These are phyloP conservation scores for Raddia guianensis DNA, from an alignment of 176 grass and related monocot genomes.

Conservation along the genomic window DNA sequence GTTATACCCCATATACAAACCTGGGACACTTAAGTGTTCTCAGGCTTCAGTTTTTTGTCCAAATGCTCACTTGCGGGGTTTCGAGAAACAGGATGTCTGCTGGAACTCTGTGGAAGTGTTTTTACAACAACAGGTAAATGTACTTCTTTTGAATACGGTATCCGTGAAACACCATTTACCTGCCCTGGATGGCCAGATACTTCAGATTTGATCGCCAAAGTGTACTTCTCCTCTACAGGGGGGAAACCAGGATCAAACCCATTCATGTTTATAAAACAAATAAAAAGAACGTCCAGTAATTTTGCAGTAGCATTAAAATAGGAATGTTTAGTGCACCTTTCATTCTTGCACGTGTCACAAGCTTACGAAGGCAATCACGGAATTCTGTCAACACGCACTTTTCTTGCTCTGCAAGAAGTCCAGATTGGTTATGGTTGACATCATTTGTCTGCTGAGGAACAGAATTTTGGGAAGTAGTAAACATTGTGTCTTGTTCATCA, in stretches of 20 bases:
- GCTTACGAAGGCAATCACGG: slow-evolving; percentile 71
- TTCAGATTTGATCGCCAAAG: slow-evolving; percentile 63
- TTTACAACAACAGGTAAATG: slow-evolving; percentile 56
- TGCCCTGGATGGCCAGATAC: slow-evolving; percentile 49
- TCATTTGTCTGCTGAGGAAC: slow-evolving; percentile 33
- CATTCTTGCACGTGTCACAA: slow-evolving; percentile 68
- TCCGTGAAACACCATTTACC: slow-evolving; percentile 56
- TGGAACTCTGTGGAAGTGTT: slow-evolving; percentile 59
- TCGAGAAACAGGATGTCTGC: slow-evolving; percentile 52
- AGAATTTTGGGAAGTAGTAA: slow-evolving; percentile 53
- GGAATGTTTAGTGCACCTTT: slow-evolving; percentile 69
- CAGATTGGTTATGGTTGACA: slow-evolving; percentile 54
- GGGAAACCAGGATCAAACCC: slow-evolving; percentile 43
- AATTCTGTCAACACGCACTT: slow-evolving; percentile 77
- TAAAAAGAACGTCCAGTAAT: not conserved
- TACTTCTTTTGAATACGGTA: slow-evolving; percentile 42
- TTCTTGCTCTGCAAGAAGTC: slow-evolving; percentile 84
- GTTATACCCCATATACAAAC: slow-evolving; percentile 50
- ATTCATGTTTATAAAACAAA: slow-evolving; percentile 20
- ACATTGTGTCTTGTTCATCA: slow-evolving; percentile 76
- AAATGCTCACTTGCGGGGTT: slow-evolving; percentile 46
- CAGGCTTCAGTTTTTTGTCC: slow-evolving; percentile 62
- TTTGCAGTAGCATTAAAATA: slow-evolving; percentile 23
- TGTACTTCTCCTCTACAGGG: slow-evolving; percentile 61
- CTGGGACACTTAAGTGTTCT: slow-evolving; percentile 42